Evolutionary conservation across 1,139 yeast genomes (phyloP).

Genomic region (Sugiyamaella novakii): DNA sequence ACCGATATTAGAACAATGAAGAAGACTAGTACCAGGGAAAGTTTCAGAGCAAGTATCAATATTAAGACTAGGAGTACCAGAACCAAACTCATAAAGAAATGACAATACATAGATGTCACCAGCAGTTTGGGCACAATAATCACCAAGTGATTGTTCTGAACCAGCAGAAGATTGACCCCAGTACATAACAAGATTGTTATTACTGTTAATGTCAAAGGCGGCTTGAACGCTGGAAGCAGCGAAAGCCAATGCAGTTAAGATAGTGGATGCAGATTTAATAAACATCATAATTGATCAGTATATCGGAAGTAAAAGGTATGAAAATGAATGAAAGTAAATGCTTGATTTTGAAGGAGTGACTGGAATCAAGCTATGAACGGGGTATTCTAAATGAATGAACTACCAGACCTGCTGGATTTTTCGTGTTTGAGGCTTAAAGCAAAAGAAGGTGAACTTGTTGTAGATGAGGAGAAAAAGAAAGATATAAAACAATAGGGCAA

Average conservation of each 20-base stretch:
- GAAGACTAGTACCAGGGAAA: conserved; percentile 38
- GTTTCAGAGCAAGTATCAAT: conserved; percentile 53
- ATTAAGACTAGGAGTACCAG: conserved; percentile 51
- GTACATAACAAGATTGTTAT: conserved; percentile 66
- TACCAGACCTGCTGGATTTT: conserved; percentile 15
- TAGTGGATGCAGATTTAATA: conserved; percentile 1
- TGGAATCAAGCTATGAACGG: too few species aligned
- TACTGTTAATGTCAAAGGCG: conserved; percentile 24
- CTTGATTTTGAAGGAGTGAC: too few species aligned
- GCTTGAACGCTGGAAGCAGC: conserved; percentile 16
- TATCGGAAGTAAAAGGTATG: neutral
- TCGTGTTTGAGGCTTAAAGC: too few species aligned
- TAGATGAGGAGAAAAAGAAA: neutral
- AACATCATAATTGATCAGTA: conserved; percentile 1
- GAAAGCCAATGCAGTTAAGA: conserved; percentile 8
- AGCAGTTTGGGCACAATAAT: conserved; percentile 67
- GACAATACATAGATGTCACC: conserved; percentile 76
- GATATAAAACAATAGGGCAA: neutral
- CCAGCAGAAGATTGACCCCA: conserved; percentile 93
- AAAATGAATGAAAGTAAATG: neutral
- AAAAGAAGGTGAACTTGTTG: neutral
- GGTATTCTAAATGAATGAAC: neutral
- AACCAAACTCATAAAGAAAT: conserved; percentile 66
- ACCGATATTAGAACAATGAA: conserved; percentile 46
- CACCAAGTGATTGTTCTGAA: conserved; percentile 63